A percentile compares a stretch with the other conserved stretches of the same genome.
These are phyloP conservation scores for Vigna radiata DNA, from an alignment of 306 rosid species.

Conservation along the genomic window DNA sequence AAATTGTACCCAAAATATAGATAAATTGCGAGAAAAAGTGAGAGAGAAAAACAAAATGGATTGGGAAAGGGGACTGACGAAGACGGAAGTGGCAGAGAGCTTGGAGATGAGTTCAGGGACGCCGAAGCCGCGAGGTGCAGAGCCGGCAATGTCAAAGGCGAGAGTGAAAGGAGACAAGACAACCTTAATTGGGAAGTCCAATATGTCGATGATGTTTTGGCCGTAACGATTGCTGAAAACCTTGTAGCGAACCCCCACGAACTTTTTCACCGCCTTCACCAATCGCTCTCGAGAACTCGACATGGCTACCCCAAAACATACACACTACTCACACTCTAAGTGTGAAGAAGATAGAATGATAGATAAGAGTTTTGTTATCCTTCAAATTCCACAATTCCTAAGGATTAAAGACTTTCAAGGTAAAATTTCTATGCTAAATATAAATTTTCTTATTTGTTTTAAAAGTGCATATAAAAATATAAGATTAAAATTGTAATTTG, in stretches of 20 bases:
- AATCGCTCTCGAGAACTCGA: slow-evolving; percentile 50
- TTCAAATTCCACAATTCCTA: not conserved
- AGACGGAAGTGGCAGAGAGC: slow-evolving; percentile 84
- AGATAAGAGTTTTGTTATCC: not conserved
- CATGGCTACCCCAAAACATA: slow-evolving; percentile 49
- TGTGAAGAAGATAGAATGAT: not conserved
- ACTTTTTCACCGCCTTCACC: slow-evolving; percentile 59
- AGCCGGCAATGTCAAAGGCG: slow-evolving; percentile 84
- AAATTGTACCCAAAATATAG: not conserved
- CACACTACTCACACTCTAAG: not conserved
- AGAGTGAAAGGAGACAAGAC: slow-evolving; percentile 82
- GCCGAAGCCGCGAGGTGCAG: slow-evolving; percentile 96
- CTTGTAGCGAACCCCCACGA: slow-evolving; percentile 63
- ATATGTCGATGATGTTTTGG: slow-evolving; percentile 65
- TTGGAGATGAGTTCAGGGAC: slow-evolving; percentile 92
- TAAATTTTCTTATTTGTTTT: not conserved
- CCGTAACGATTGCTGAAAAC: slow-evolving; percentile 66
- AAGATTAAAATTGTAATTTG: not conserved
- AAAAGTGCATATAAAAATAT: not conserved
- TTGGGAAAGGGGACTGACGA: slow-evolving; percentile 58
- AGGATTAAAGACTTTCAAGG: not conserved
- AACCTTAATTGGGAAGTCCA: slow-evolving; percentile 79
- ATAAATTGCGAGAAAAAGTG: not conserved
- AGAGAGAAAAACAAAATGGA: not conserved
- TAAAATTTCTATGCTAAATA: too few relatives aligned